phyloP scores from a whole-genome alignment of 169 alveolate genomes.

The Perkinsus chesapeaki region DNA sequence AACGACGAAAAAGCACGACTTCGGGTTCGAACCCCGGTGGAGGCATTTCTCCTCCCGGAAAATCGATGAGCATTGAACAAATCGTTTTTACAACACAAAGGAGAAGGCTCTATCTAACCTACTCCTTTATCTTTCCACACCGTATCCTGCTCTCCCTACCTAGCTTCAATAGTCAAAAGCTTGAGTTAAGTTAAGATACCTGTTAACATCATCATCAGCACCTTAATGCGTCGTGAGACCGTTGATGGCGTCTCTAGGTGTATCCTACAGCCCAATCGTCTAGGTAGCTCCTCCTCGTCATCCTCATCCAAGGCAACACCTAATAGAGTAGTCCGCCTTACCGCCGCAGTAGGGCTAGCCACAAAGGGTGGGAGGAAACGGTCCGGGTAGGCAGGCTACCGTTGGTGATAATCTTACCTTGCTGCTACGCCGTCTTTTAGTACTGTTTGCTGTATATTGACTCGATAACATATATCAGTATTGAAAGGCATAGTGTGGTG shows the following conservation, averaged over 20 bases:
- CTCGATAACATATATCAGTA: too few relatives aligned
- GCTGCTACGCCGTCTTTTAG: too few relatives aligned
- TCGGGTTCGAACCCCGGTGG: background rate
- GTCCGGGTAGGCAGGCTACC: background rate
- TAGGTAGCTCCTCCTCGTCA: background rate
- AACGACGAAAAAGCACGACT: too few relatives aligned
- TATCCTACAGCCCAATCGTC: background rate
- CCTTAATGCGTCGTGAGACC: background rate
- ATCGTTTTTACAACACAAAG: background rate
- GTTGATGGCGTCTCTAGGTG: background rate
- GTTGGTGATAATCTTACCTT: too few relatives aligned
- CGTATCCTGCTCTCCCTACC: too few relatives aligned
- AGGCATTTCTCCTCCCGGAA: background rate
- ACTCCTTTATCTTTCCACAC: too few relatives aligned
- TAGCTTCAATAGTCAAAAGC: too few relatives aligned
- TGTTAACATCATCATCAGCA: background rate
- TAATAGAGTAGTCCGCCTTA: background rate
- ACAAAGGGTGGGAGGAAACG: background rate
- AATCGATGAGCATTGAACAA: background rate
- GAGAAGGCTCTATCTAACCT: too few relatives aligned
- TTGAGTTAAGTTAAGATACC: background rate
- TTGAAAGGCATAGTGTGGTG: too few relatives aligned
- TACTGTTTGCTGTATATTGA: too few relatives aligned
- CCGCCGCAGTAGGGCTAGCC: background rate
- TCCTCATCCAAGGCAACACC: too few relatives aligned